Evolutionary conservation across 2,329 filamentous ascomycete genomes (phyloP), one percentile per base, ranked within the genome.

Genomic region (Pseudocercospora fijiensis): DNA sequence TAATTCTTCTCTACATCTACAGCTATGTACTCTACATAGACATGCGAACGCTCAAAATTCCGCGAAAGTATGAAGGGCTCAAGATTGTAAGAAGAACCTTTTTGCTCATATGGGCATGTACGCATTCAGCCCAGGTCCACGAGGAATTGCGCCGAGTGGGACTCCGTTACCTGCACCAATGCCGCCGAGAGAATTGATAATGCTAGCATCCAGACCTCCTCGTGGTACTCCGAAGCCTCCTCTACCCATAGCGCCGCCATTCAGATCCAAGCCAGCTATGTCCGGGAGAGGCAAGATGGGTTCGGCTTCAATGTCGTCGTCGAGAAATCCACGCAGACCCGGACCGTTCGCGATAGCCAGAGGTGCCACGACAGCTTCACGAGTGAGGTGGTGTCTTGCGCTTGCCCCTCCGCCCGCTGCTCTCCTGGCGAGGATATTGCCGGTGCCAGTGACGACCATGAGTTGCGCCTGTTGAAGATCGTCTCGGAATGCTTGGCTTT

Each of bases 401-500:
- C 10, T 10, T 2, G 28, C 52, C 5, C 45, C 33, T 37, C 33
- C 33, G 7, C 33, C 45, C 6, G 18, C 45, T 22, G 18, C 22
- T 56, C 52, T 56, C 5, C 20, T 2, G 8, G 24, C 16, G 4
- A 53, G 1, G 1, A 3, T n/a, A 18, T 37, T 10, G 2, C 28
- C 2, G 1, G 27, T 37, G 10, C 52, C 52, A 37, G 49, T 56
- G 2, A 30, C 1, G 4, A 56, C 11, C 53, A 56, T 22, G 1
- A 56, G 53, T 8, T 56, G 27, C 4, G 53, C 53, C 7, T 56
- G 53, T 7, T 56, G 27, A 9, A 53, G 16, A 20, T 66, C 65
- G 28, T 66, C 65, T 5, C 53, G 30, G n/a, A 66, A 65, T 4
- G 65, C 62, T 18, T 24, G 37, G n/a, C 60, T 66, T 3, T 28